phyloP scores from a whole-genome alignment of 352 stramenopile species.

The Stramenopiles sp. region DNA sequence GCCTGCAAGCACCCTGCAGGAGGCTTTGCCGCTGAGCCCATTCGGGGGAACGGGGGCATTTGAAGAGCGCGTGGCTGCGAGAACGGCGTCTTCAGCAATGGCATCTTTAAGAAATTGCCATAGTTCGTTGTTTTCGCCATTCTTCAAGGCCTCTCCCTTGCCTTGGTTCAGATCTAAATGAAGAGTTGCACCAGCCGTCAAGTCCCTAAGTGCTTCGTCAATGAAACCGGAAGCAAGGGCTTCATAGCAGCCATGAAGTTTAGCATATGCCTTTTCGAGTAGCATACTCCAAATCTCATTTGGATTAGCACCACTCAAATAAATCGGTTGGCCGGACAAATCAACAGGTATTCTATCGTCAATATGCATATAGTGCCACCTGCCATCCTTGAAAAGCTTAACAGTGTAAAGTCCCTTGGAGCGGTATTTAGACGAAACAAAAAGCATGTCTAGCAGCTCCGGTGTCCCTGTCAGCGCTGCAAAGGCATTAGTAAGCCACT shows the following conservation, averaged over 20 bases:
- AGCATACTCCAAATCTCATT: constrained; percentile 33
- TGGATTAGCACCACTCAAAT: constrained; percentile 22
- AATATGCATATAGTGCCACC: constrained; percentile 32
- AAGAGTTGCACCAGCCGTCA: constrained; percentile 25
- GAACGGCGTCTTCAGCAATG: no score
- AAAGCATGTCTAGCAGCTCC: constrained; percentile 15
- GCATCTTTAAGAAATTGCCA: no score
- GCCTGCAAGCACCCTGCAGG: no score
- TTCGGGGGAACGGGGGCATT: no score
- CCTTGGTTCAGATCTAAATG: no score
- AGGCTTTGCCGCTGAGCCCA: no score
- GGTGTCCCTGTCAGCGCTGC: constrained; percentile 15
- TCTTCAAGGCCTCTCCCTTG: no score
- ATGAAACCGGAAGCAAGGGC: constrained; percentile 23
- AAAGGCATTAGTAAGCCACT: constrained; percentile 18
- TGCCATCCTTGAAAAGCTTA: constrained; percentile 33
- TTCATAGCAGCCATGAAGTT: constrained; percentile 36
- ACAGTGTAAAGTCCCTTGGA: constrained; percentile 30
- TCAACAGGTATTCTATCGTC: constrained; percentile 32
- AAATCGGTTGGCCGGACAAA: constrained; percentile 22
- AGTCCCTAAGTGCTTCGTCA: constrained; percentile 27
- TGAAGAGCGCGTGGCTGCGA: no score
- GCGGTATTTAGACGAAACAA: constrained; percentile 17
- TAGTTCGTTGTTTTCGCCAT: no score
- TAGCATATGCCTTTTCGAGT: constrained; percentile 35